phyloP scores from a whole-genome alignment of 2,329 filamentous ascomycete species.

The Aulographum hederae region DNA sequence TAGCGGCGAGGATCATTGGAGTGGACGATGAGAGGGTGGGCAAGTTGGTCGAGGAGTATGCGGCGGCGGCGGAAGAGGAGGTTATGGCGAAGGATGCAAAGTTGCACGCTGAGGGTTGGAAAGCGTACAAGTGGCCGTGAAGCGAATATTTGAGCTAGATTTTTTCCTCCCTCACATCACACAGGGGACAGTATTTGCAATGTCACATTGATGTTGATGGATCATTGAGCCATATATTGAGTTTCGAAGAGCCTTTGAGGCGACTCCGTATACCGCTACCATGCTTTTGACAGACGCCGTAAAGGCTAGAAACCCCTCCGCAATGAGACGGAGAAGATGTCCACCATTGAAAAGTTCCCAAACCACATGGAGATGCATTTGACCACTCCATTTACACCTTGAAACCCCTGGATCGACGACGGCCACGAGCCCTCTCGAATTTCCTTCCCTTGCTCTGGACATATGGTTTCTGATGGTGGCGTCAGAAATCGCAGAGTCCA shows the following conservation, averaged over 20 bases:
- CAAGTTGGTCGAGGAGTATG: constrained; percentile 34
- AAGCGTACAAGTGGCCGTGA: constrained; percentile 4
- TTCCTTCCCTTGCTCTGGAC: constrained; percentile 98
- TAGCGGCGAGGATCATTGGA: constrained; percentile 25
- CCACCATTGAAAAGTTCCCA: too few species aligned
- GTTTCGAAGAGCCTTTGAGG: too few species aligned
- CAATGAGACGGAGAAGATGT: too few species aligned
- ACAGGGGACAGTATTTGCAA: too few species aligned
- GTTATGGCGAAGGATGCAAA: constrained; percentile 4
- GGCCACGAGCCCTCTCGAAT: constrained; percentile 98
- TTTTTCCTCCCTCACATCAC: too few species aligned
- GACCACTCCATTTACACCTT: constrained; percentile 97
- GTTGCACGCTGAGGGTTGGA: constrained; percentile 3
- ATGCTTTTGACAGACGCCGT: too few species aligned
- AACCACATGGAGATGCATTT: too few species aligned
- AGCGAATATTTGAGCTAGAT: too few species aligned
- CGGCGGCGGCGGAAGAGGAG: constrained; percentile 1
- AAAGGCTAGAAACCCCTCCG: too few species aligned
- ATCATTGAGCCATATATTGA: too few species aligned
- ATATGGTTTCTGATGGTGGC: constrained; percentile 60
- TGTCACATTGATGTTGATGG: too few species aligned
- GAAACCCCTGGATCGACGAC: constrained; percentile 97
- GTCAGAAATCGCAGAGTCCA: constrained; percentile 7
- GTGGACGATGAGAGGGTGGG: constrained; percentile 34
- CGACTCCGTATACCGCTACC: too few species aligned